phyloP scores from a whole-genome alignment of 2,329 filamentous ascomycete genomes.

The Pseudocercospora fuligena region DNA sequence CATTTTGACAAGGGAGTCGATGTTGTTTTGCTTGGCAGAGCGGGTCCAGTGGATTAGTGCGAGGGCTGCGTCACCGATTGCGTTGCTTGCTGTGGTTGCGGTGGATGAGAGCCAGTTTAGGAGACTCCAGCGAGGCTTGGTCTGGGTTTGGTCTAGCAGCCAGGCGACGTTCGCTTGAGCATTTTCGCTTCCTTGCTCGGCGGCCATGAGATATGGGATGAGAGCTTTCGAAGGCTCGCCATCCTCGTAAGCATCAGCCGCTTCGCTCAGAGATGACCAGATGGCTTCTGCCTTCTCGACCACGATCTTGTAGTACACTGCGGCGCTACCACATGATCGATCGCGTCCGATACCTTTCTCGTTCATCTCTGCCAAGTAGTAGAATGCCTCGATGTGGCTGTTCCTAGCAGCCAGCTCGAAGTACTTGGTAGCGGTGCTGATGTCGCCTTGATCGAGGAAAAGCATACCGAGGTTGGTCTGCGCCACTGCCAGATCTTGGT shows the following conservation, averaged over 20 bases:
- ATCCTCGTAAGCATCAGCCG: conserved; percentile 78
- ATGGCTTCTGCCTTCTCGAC: conserved; percentile 87
- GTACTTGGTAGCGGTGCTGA: conserved; percentile 79
- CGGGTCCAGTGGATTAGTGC: conserved; percentile 94
- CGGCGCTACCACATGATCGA: conserved; percentile 75
- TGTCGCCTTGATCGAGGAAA: conserved; percentile 85
- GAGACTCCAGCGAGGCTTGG: conserved; percentile 26
- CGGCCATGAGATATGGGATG: conserved; percentile 81
- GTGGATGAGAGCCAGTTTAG: conserved; percentile 24
- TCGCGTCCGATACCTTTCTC: conserved; percentile 81
- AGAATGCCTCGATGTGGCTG: conserved; percentile 85
- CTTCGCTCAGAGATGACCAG: conserved; percentile 79
- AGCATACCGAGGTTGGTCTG: conserved; percentile 83
- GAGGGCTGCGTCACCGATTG: conserved; percentile 65
- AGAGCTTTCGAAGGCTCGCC: conserved; percentile 82
- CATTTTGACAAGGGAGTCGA: conserved; percentile 96
- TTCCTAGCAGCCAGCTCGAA: conserved; percentile 86
- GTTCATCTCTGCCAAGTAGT: conserved; percentile 88
- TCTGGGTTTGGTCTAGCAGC: conserved; percentile 69
- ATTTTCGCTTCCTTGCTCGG: conserved; percentile 88
- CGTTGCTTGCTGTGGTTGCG: conserved; percentile 35
- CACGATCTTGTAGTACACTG: conserved; percentile 86
- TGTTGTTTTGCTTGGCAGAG: conserved; percentile 88
- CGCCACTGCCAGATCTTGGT: conserved; percentile 78
- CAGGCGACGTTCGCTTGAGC: conserved; percentile 90